phyloP scores from a whole-genome alignment of 805 yeast species.

The Spathaspora arborariae region DNA sequence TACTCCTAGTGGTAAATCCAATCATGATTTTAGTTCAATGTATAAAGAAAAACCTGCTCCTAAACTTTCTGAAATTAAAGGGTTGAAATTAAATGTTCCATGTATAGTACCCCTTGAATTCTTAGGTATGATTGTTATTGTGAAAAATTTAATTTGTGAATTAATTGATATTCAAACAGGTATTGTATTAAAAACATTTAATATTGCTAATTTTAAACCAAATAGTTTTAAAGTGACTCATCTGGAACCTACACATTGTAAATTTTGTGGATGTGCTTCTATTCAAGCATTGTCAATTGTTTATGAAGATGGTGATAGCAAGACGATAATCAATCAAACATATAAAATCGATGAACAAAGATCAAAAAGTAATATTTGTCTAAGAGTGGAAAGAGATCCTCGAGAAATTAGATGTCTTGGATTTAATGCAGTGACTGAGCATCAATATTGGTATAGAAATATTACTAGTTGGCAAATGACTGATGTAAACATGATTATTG shows the following conservation, averaged over 20 bases:
- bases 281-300: slow-evolving; percentile 68
- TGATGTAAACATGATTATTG: slow-evolving; percentile 73
- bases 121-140: slow-evolving; percentile 70
- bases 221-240: slow-evolving; percentile 67
- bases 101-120: slow-evolving; percentile 43
- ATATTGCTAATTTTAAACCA: slow-evolving; percentile 59
- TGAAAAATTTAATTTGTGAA: slow-evolving; percentile 54
- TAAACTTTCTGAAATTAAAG: not conserved
- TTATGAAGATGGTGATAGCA: slow-evolving; percentile 58
- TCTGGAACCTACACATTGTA: slow-evolving; percentile 82
- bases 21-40: slow-evolving; percentile 10
- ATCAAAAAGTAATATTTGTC: slow-evolving; percentile 76
- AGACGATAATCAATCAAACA: slow-evolving; percentile 66
- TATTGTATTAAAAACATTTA: slow-evolving; percentile 55
- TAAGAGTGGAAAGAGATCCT: slow-evolving; percentile 89
- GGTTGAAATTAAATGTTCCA: slow-evolving; percentile 3
- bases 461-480: slow-evolving; percentile 80
- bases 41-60: not conserved
- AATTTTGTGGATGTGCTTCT: slow-evolving; percentile 88
- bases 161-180: slow-evolving; percentile 79
- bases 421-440: slow-evolving; percentile 69
- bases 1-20: not conserved
- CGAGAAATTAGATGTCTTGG: slow-evolving; percentile 89
- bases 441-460: slow-evolving; percentile 58
- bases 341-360: slow-evolving; percentile 61